Conservation (phyloP, 495 filamentous ascomycete species). For the Hypoxylon perforatum region DNA sequence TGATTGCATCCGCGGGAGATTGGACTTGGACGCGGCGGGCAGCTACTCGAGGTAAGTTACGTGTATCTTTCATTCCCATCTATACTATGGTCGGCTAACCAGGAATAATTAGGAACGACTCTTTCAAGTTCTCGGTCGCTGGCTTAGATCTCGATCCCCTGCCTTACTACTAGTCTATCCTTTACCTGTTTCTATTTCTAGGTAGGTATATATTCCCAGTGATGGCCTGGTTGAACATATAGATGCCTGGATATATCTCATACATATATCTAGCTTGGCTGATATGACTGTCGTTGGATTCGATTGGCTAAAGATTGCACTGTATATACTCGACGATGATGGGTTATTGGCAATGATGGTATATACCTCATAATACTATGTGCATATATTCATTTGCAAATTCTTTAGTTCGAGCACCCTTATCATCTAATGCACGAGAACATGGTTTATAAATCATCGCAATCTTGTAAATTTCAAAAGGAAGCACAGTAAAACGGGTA, state of each 20-base stretch:
- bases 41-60: constrained; percentile 71
- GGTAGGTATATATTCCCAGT: neutral
- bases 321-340: no score
- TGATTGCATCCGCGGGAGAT: constrained; percentile 62
- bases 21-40: constrained; percentile 78
- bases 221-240: neutral
- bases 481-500: constrained; percentile 40
- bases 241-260: no score
- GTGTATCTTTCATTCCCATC: neutral
- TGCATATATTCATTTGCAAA: no score
- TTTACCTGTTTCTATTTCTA: neutral
- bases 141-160: constrained; percentile 79
- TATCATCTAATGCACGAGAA: neutral
- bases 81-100: no score
- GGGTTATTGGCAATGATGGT: no score
- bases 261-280: no score
- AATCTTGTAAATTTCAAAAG: constrained; percentile 35
- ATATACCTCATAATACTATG: no score
- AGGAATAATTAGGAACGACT: constrained; percentile 67
- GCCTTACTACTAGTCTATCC: constrained; percentile 57
- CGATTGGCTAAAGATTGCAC: no score
- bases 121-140: constrained; percentile 80
- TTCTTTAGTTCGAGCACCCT: neutral
- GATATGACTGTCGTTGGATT: no score
- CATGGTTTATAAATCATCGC: constrained; percentile 2